Percentiles rank a stretch among this genome's conserved stretches.
These are phyloP conservation scores for Stenogyne calaminthoides DNA, from an alignment of 305 asterid species.

Conservation along the genomic window DNA sequence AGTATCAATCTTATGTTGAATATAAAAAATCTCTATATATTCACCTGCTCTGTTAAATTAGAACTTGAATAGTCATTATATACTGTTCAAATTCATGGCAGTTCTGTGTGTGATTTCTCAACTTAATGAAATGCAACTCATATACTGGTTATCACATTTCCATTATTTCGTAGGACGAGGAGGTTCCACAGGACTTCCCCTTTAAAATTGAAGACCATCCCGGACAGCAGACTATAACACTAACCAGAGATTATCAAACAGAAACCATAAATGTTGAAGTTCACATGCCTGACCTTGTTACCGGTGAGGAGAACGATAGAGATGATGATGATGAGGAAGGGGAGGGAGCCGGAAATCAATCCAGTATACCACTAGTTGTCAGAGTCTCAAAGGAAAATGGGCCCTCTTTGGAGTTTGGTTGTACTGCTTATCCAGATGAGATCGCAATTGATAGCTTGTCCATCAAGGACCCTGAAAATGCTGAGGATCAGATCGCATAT, in stretches of 20 bases:
- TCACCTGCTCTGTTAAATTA: neutral
- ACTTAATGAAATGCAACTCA: neutral
- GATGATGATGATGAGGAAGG: slow-evolving; percentile 35
- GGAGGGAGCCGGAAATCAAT: slow-evolving; percentile 32
- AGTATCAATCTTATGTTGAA: neutral
- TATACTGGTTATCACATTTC: neutral
- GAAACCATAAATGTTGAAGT: slow-evolving; percentile 75
- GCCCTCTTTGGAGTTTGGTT: slow-evolving; percentile 72
- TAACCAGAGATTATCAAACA: slow-evolving; percentile 64
- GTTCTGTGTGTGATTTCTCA: neutral
- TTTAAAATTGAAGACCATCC: slow-evolving; percentile 68
- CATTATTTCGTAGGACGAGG: slow-evolving; percentile 46
- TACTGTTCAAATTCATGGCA: neutral
- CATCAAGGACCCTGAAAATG: slow-evolving; percentile 51
- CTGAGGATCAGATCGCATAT: slow-evolving; percentile 74
- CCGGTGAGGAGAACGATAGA: slow-evolving; percentile 46
- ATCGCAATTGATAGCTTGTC: slow-evolving; percentile 61
- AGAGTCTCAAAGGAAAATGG: slow-evolving; percentile 62
- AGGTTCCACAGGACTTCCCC: slow-evolving; percentile 65
- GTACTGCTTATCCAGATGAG: slow-evolving; percentile 77
- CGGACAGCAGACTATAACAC: slow-evolving; percentile 65
- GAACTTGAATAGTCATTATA: neutral
- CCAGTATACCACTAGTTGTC: slow-evolving; percentile 68
- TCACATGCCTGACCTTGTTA: slow-evolving; percentile 67
- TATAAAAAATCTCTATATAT: neutral